A percentile compares a stretch with the other conserved stretches of the same genome.
phyloP scores from a whole-genome alignment of 2,329 filamentous ascomycete genomes.

The Ceratocystis alfenasii region DNA sequence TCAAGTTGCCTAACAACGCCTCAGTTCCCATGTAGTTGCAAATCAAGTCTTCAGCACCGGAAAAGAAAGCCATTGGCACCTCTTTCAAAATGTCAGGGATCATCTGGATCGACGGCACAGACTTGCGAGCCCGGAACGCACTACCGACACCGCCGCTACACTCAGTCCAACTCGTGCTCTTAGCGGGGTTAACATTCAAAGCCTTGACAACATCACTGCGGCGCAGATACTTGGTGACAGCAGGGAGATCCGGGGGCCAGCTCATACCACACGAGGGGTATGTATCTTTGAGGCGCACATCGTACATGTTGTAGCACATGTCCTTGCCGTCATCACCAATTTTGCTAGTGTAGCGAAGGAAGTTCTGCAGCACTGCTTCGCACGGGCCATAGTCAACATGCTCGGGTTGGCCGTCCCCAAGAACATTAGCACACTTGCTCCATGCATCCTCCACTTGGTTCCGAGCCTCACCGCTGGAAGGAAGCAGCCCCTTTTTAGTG shows the following conservation, averaged over 20 bases:
- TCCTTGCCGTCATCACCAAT: slow-evolving; percentile 35
- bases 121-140: slow-evolving; percentile 58
- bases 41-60: slow-evolving; percentile 84
- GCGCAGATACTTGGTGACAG: slow-evolving; percentile 74
- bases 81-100: slow-evolving; percentile 68
- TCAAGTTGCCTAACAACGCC: slow-evolving; percentile 74
- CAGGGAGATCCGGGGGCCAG: slow-evolving; percentile 79
- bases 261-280: slow-evolving; percentile 89
- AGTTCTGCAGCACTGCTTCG: slow-evolving; percentile 61
- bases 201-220: slow-evolving; percentile 66
- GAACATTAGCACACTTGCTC: slow-evolving; percentile 53
- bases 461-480: slow-evolving; percentile 44
- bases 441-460: slow-evolving; percentile 54
- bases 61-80: slow-evolving; percentile 75
- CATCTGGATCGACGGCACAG: slow-evolving; percentile 58
- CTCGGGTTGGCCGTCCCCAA: slow-evolving; percentile 36
- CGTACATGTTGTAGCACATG: slow-evolving; percentile 90
- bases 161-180: slow-evolving; percentile 81
- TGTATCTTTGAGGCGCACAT: slow-evolving; percentile 70
- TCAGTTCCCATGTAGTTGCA: slow-evolving; percentile 97
- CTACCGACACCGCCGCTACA: slow-evolving; percentile 68
- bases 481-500: slow-evolving; percentile 44
- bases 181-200: slow-evolving; percentile 69
- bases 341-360: slow-evolving; percentile 53
- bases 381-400: slow-evolving; percentile 58